Percentiles rank a stretch among this genome's conserved stretches.
Evolutionary conservation across 768 basidiomycete species (phyloP).

Genomic region (Amanita rubescens): DNA sequence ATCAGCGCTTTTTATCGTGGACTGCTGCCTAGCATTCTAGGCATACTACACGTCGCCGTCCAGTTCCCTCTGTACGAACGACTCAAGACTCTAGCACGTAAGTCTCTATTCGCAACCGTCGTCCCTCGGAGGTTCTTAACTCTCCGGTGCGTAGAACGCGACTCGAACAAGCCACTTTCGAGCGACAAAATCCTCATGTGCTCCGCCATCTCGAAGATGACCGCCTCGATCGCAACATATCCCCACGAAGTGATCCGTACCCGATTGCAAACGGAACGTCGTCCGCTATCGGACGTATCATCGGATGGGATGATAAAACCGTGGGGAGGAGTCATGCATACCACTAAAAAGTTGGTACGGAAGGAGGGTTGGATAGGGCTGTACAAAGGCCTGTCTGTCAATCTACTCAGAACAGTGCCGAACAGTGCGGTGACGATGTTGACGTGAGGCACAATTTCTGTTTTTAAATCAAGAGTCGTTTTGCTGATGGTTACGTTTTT

Average conservation of each 20-base stretch:
- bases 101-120: slow-evolving; percentile 27
- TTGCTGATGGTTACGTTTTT: background rate
- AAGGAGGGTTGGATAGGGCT: slow-evolving; percentile 87
- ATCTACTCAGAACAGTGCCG: slow-evolving; percentile 90
- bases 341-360: slow-evolving; percentile 59
- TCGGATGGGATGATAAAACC: slow-evolving; percentile 57
- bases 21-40: slow-evolving; percentile 84
- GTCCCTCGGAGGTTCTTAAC: background rate
- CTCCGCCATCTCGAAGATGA: slow-evolving; percentile 93
- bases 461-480: background rate
- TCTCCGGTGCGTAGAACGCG: slow-evolving; percentile 27
- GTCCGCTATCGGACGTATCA: slow-evolving; percentile 53
- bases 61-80: slow-evolving; percentile 97
- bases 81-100: slow-evolving; percentile 81
- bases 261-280: slow-evolving; percentile 82
- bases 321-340: slow-evolving; percentile 64
- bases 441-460: slow-evolving; percentile 45
- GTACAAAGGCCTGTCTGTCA: slow-evolving; percentile 92
- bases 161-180: slow-evolving; percentile 42
- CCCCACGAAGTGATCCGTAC: slow-evolving; percentile 99
- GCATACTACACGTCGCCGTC: slow-evolving; percentile 91
- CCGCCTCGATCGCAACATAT: slow-evolving; percentile 91
- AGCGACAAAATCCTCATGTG: slow-evolving; percentile 74
- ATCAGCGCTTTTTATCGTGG: slow-evolving; percentile 89
- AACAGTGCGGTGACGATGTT: slow-evolving; percentile 95